A percentile compares a stretch with the other conserved stretches of the same genome.
phyloP scores from a whole-genome alignment of 2,329 filamentous ascomycete species.

The Colletotrichum sp. region DNA sequence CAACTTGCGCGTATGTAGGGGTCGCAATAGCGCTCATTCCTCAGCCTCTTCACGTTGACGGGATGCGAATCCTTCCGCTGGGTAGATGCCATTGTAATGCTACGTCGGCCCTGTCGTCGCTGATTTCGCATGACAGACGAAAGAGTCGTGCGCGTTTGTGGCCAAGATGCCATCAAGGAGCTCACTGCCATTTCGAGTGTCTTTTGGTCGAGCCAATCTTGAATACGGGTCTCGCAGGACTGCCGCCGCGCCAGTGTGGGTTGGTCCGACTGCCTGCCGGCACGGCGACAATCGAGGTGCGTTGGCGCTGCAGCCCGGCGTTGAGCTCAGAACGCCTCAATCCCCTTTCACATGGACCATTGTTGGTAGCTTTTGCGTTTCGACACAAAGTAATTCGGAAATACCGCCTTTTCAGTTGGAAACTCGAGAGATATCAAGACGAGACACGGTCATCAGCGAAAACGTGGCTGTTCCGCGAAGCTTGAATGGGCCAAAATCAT shows the following conservation, averaged over 20 bases:
- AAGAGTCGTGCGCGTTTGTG: background rate
- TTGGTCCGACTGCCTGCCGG: background rate
- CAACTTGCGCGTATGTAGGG: background rate
- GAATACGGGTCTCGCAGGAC: slow-evolving; percentile 5
- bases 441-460: background rate
- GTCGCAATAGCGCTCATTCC: background rate
- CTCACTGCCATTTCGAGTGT: background rate
- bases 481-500: background rate
- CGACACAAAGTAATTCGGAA: background rate
- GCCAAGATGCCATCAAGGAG: background rate
- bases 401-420: background rate
- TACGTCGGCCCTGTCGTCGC: background rate
- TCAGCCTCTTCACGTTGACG: background rate
- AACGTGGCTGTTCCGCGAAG: background rate
- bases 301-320: background rate
- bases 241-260: slow-evolving; percentile 6
- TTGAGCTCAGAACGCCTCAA: background rate
- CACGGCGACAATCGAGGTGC: background rate
- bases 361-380: background rate
- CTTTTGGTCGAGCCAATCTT: background rate
- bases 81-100: background rate
- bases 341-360: background rate
- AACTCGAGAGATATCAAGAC: background rate
- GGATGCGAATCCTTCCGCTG: background rate
- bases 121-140: background rate